phyloP scores from a whole-genome alignment of 108 stramenopile genomes.

The Cyclotella distinguenda region DNA sequence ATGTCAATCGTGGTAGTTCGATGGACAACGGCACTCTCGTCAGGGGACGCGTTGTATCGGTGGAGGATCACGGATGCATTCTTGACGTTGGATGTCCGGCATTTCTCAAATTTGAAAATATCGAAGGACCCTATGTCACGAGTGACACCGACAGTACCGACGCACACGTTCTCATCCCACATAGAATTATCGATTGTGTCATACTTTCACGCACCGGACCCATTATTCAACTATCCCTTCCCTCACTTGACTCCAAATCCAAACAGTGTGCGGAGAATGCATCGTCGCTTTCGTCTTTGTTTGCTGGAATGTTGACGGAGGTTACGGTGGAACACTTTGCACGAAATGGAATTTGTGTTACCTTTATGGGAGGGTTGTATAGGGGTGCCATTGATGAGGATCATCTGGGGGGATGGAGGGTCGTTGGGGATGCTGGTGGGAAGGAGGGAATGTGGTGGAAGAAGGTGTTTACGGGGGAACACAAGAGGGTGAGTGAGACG shows the following conservation, averaged over 20 bases:
- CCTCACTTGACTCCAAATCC: constrained; percentile 9
- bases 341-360: constrained; percentile 80
- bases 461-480: constrained; percentile 41
- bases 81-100: constrained; percentile 64
- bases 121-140: constrained; percentile 52
- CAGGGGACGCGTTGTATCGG: constrained; percentile 61
- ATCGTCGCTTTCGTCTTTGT: constrained; percentile 48
- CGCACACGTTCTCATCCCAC: constrained; percentile 18
- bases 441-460: constrained; percentile 49
- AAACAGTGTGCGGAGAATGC: constrained; percentile 21
- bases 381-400: constrained; percentile 72
- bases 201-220: constrained; percentile 15
- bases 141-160: neutral
- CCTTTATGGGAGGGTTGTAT: constrained; percentile 69
- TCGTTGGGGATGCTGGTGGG: neutral
- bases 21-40: constrained; percentile 29
- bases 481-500: constrained; percentile 28
- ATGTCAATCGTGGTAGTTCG: constrained; percentile 52
- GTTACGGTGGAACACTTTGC: constrained; percentile 69
- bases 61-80: constrained; percentile 85
- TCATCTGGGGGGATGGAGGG: constrained; percentile 64
- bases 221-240: constrained; percentile 37
- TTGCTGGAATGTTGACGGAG: constrained; percentile 69
- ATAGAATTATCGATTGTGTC: constrained; percentile 55
- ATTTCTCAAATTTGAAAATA: constrained; percentile 69